phyloP scores from a whole-genome alignment of 2,329 filamentous ascomycete genomes.

The Geosmithia flava region DNA sequence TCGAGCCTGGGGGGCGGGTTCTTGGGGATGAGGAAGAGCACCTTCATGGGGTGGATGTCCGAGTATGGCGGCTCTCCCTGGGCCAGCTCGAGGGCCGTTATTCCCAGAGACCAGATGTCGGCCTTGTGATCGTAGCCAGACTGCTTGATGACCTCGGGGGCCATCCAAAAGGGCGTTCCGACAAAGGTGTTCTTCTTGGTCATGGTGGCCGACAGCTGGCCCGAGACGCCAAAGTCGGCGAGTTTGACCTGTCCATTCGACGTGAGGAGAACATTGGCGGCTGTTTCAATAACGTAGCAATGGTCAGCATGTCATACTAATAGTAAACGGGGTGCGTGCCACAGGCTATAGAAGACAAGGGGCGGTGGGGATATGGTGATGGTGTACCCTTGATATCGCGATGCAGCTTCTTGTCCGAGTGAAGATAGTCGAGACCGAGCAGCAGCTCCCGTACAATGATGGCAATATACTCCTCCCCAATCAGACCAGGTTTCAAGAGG shows the following conservation, averaged over 20 bases:
- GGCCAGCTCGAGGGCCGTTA: conserved; percentile 84
- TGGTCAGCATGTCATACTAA: conserved; percentile 1
- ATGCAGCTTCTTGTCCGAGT: conserved; percentile 91
- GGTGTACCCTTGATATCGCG: conserved; percentile 86
- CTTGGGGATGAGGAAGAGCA: conserved; percentile 91
- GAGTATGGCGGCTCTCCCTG: conserved; percentile 89
- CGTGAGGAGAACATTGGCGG: conserved; percentile 83
- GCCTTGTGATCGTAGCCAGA: conserved; percentile 97
- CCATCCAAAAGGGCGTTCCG: conserved; percentile 99
- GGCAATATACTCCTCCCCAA: conserved; percentile 91
- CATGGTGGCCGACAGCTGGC: conserved; percentile 94
- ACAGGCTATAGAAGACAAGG: too few species aligned
- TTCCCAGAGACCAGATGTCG: conserved; percentile 94
- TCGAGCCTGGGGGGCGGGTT: conserved; percentile 75
- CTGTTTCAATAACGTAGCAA: conserved; percentile 30
- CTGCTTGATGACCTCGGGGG: conserved; percentile 96
- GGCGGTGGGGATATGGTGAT: conserved; percentile 7
- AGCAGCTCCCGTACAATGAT: conserved; percentile 89
- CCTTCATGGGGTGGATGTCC: conserved; percentile 97
- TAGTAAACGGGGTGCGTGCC: too few species aligned
- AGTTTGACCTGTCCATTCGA: conserved; percentile 93
- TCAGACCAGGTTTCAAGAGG: conserved; percentile 83
- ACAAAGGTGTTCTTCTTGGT: conserved; percentile 99
- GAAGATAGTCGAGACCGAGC: conserved; percentile 82
- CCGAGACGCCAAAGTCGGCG: conserved; percentile 93